phyloP scores from a whole-genome alignment of 2,329 filamentous ascomycete species.

The Sphaerostilbella broomeana region DNA sequence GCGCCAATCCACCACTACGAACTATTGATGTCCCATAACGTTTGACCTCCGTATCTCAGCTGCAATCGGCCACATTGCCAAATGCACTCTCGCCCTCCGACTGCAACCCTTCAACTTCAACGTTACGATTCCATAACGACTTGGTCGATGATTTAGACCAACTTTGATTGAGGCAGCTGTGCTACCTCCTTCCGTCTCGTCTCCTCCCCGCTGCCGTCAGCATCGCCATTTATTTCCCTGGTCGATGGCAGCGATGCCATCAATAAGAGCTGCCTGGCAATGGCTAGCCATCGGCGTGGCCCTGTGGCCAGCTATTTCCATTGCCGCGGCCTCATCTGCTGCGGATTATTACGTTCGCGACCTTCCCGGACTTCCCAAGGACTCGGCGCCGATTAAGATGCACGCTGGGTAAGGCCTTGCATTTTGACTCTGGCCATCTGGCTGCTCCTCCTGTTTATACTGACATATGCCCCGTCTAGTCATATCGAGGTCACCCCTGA shows the following conservation, averaged over 20 bases:
- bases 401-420: constrained; percentile 80
- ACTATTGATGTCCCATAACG: too few species aligned
- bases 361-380: constrained; percentile 73
- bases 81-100: background rate
- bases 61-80: constrained; percentile 15
- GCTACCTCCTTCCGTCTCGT: constrained; percentile 4
- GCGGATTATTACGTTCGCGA: constrained; percentile 86
- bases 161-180: constrained; percentile 7
- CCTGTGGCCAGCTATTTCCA: constrained; percentile 34
- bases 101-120: background rate
- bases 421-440: too few species aligned
- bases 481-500: constrained; percentile 86
- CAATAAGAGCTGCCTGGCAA: constrained; percentile 17
- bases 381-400: constrained; percentile 79
- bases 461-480: constrained; percentile 39
- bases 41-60: too few species aligned
- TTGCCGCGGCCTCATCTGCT: constrained; percentile 26
- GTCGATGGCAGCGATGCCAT: constrained; percentile 5
- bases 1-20: too few species aligned
- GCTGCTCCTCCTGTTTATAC: too few species aligned
- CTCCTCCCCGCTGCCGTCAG: constrained; percentile 3
- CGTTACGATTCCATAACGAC: background rate
- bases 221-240: constrained; percentile 11
- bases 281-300: constrained; percentile 30
- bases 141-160: constrained; percentile 6